phyloP scores from a whole-genome alignment of 805 yeast species.

The Starmera caribaea region DNA sequence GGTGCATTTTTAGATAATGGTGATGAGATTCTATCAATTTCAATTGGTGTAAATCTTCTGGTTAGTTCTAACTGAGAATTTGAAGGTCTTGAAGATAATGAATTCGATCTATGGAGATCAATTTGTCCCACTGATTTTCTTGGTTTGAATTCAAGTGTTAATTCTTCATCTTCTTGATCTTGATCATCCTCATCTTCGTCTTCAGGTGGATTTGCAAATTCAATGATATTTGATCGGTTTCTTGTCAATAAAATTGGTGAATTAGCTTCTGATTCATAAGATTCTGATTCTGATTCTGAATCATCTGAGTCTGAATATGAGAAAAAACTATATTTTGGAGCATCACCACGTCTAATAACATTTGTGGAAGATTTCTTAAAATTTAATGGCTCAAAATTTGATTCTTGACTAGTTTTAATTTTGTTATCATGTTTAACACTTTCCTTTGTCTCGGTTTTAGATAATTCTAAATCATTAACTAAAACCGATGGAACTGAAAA shows the following conservation, averaged over 20 bases:
- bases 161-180: conserved; percentile 31
- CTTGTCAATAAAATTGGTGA: no score
- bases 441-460: background rate
- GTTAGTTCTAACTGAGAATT: conserved; percentile 1
- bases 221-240: no score
- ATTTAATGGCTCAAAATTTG: background rate
- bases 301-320: conserved; percentile 2
- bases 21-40: conserved; percentile 18
- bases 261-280: conserved; percentile 1
- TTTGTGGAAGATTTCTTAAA: background rate
- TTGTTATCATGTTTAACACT: no score
- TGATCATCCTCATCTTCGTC: conserved; percentile 19
- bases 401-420: background rate
- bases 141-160: conserved; percentile 35
- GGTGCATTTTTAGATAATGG: conserved; percentile 27
- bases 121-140: conserved; percentile 19
- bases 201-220: conserved; percentile 6
- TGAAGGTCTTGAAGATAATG: conserved; percentile 30
- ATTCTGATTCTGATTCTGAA: conserved; percentile 3
- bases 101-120: background rate
- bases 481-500: conserved; percentile 9
- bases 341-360: conserved; percentile 1
- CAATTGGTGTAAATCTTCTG: background rate
- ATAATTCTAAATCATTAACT: conserved; percentile 4
- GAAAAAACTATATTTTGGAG: conserved; percentile 18